Conservation (phyloP, 177 flowering plant genomes). For the Tripterygium wilfordii region DNA sequence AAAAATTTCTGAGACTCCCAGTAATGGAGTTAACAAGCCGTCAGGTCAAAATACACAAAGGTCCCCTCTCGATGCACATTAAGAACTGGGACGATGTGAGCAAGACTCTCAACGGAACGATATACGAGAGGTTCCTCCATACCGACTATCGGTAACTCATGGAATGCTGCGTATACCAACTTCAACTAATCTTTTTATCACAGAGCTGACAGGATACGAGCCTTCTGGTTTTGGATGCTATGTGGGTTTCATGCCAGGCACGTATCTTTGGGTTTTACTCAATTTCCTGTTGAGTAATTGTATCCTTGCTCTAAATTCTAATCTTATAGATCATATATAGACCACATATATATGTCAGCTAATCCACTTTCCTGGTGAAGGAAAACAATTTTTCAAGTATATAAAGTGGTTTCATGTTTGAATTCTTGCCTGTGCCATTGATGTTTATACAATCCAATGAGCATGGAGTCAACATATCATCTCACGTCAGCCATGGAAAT, state of each 20-base stretch:
- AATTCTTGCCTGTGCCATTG: too few species aligned
- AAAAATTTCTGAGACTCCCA: slow-evolving; percentile 61
- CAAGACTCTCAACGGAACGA: slow-evolving; percentile 54
- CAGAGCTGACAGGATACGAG: slow-evolving; percentile 13
- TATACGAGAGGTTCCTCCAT: slow-evolving; percentile 40
- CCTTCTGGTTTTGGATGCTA: slow-evolving; percentile 1
- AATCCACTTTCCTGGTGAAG: too few species aligned
- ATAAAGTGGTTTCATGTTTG: too few species aligned
- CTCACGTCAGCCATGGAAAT: too few species aligned
- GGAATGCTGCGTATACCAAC: slow-evolving; percentile 18
- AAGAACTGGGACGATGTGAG: slow-evolving; percentile 63
- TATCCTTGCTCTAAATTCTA: neutral
- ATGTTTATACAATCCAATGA: too few species aligned
- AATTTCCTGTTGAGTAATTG: slow-evolving; percentile 1
- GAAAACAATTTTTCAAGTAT: too few species aligned
- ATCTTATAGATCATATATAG: slow-evolving; percentile 1
- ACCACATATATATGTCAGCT: slow-evolving; percentile 1
- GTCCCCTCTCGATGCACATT: slow-evolving; percentile 49
- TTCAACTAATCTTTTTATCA: slow-evolving; percentile 5
- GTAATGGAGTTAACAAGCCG: slow-evolving; percentile 48
- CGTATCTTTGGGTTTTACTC: neutral
- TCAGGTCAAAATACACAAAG: slow-evolving; percentile 85
- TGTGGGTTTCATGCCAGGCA: too few species aligned
- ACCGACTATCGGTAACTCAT: slow-evolving; percentile 29
- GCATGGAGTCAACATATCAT: too few species aligned